Evolutionary conservation across 1,139 yeast genomes (phyloP).

Genomic region (Magnusiomyces tetraspermus): DNA sequence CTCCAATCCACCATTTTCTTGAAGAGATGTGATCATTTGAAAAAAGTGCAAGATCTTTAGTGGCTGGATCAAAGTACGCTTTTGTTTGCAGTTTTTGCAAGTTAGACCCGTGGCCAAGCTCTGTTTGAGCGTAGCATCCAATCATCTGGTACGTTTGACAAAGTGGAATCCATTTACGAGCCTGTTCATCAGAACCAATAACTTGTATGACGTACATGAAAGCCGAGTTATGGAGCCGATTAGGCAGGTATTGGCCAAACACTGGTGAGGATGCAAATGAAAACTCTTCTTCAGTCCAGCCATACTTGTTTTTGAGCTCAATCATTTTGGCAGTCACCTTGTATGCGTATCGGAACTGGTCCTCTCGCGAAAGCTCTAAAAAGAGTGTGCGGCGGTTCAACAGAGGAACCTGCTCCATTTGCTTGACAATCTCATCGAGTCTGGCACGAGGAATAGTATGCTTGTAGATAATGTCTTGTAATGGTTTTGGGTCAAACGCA

Average conservation of each 20-base stretch:
- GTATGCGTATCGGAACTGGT: conserved; percentile 1
- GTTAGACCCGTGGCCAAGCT: conserved; percentile 72
- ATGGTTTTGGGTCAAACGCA: background rate
- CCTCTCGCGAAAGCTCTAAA: conserved; percentile 2
- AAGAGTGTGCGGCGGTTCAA: background rate
- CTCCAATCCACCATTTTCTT: conserved; percentile 85
- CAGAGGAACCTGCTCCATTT: background rate
- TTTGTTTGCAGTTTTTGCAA: conserved; percentile 72
- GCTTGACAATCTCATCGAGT: background rate
- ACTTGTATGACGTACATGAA: conserved; percentile 5
- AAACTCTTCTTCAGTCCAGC: conserved; percentile 2
- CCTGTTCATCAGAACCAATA: conserved; percentile 4
- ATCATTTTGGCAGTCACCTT: background rate
- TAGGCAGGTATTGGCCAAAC: background rate
- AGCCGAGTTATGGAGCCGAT: conserved; percentile 1
- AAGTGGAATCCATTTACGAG: background rate
- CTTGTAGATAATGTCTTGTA: background rate
- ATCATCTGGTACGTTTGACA: conserved; percentile 1
- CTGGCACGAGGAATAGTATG: background rate
- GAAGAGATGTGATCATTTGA: conserved; percentile 23
- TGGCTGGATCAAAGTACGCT: conserved; percentile 52
- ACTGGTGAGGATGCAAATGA: background rate
- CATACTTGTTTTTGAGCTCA: background rate
- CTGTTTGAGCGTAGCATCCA: conserved; percentile 81
- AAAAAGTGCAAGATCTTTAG: conserved; percentile 38